Percentiles rank a stretch among this genome's conserved stretches.
These are phyloP conservation scores for Cordyceps farinosa DNA, from an alignment of 2,329 filamentous ascomycete genomes.

Conservation along the genomic window DNA sequence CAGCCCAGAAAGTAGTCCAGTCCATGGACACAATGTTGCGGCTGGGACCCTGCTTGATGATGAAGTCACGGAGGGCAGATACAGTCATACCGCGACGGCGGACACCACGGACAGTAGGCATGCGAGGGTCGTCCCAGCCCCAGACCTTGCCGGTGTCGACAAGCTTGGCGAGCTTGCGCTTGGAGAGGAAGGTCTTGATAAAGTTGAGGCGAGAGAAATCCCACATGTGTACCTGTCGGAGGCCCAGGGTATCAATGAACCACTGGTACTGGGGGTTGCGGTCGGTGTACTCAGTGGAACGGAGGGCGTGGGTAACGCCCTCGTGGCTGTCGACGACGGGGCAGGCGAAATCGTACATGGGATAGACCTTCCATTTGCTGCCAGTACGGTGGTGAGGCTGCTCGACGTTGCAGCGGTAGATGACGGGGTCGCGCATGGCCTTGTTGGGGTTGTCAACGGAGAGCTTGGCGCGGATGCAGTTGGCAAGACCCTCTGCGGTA, in stretches of 20 bases:
- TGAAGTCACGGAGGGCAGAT: constrained; percentile 75
- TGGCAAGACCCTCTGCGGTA: constrained; percentile 70
- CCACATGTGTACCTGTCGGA: constrained; percentile 79
- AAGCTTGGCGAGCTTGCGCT: constrained; percentile 81
- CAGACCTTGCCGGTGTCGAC: constrained; percentile 72
- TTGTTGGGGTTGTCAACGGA: constrained; percentile 91
- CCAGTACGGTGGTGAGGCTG: constrained; percentile 73
- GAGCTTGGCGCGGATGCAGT: constrained; percentile 95
- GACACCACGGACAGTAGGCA: constrained; percentile 81
- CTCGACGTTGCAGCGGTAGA: constrained; percentile 77
- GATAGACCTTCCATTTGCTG: constrained; percentile 78
- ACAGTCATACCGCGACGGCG: constrained; percentile 76
- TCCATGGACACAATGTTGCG: constrained; percentile 82
- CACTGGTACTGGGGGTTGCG: constrained; percentile 84
- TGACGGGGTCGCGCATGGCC: constrained; percentile 92
- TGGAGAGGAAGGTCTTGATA: constrained; percentile 75
- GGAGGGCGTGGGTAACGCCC: constrained; percentile 77
- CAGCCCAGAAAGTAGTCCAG: constrained; percentile 70
- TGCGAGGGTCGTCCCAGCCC: constrained; percentile 84
- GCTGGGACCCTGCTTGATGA: constrained; percentile 77
- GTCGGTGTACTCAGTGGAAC: constrained; percentile 84
- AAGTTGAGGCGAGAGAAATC: constrained; percentile 85
- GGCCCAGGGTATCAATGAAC: constrained; percentile 71
- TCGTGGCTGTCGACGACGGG: constrained; percentile 77
- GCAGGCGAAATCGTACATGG: constrained; percentile 83